Conservation (phyloP, 306 rosid species). For the Cotoneaster glaucophyllus region DNA sequence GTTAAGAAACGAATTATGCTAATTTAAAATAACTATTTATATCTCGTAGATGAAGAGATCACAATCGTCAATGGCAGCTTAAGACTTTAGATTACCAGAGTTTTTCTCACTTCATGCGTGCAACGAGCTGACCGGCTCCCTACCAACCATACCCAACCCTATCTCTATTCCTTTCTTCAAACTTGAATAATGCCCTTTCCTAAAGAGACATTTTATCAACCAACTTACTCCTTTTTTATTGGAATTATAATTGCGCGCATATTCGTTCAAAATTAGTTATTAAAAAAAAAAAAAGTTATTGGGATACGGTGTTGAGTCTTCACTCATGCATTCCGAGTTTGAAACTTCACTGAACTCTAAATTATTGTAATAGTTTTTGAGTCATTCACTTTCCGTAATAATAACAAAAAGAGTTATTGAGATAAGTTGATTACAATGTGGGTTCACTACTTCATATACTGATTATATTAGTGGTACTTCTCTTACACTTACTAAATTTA, state of each 20-base stretch:
- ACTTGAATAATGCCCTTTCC: not conserved
- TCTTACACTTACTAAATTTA: not conserved
- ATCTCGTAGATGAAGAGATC: not conserved
- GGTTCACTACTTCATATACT: not conserved
- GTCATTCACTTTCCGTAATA: too few species aligned
- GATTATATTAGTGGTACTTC: not conserved
- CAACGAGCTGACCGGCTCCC: slow-evolving; percentile 56
- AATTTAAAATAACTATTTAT: not conserved
- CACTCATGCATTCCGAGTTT: too few species aligned
- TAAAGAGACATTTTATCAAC: not conserved
- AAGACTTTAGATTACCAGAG: slow-evolving; percentile 21
- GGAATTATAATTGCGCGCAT: not conserved
- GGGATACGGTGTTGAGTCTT: too few species aligned
- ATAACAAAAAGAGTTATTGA: not conserved
- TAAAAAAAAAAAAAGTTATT: not conserved
- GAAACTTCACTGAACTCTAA: too few species aligned
- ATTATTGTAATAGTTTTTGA: too few species aligned
- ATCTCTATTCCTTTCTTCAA: not conserved
- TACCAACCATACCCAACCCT: slow-evolving; percentile 63
- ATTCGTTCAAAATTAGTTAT: not conserved
- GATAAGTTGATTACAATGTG: not conserved
- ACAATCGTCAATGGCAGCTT: slow-evolving; percentile 29
- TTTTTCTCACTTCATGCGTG: slow-evolving; percentile 33
- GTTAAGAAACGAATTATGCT: not conserved
- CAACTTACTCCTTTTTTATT: not conserved